These are phyloP conservation scores for Neckera pumila DNA, from an alignment of 225 moss, liverwort and hornwort genomes.

Conservation along the genomic window DNA sequence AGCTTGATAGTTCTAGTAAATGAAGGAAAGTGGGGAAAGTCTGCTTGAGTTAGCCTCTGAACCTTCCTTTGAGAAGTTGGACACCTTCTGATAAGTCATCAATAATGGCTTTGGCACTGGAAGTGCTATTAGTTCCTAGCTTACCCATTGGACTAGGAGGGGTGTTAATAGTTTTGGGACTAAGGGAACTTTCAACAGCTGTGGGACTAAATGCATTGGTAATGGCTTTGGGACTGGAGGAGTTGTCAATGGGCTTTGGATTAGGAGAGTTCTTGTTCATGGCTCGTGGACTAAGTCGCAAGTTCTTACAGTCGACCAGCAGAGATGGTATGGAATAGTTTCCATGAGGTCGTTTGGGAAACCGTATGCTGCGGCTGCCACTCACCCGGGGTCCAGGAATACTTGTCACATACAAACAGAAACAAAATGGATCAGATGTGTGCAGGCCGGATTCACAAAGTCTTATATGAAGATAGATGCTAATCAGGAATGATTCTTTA, in stretches of 20 bases:
- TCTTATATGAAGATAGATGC: background rate
- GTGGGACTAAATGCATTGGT: background rate
- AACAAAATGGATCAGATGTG: background rate
- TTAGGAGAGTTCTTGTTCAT: background rate
- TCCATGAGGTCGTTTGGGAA: background rate
- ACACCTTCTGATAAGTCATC: background rate
- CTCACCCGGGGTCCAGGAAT: background rate
- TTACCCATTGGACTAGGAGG: background rate
- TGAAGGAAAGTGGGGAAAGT: background rate
- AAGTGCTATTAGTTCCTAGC: background rate
- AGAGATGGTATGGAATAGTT: slow-evolving; percentile 1
- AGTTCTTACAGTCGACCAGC: background rate
- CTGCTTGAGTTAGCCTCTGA: background rate
- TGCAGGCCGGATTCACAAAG: background rate
- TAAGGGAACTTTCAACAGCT: background rate
- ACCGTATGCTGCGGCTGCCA: background rate
- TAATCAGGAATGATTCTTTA: background rate
- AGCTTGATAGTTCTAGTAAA: too few species aligned
- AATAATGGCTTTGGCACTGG: background rate
- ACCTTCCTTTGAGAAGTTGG: background rate
- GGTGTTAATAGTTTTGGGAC: background rate
- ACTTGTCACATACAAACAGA: slow-evolving; percentile 5
- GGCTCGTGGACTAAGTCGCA: background rate
- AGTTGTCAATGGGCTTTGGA: background rate
- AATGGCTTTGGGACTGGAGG: background rate